Evolutionary conservation across 1,139 yeast species (phyloP).

Genomic region (Hemisphaericaspora xylanilytica): DNA sequence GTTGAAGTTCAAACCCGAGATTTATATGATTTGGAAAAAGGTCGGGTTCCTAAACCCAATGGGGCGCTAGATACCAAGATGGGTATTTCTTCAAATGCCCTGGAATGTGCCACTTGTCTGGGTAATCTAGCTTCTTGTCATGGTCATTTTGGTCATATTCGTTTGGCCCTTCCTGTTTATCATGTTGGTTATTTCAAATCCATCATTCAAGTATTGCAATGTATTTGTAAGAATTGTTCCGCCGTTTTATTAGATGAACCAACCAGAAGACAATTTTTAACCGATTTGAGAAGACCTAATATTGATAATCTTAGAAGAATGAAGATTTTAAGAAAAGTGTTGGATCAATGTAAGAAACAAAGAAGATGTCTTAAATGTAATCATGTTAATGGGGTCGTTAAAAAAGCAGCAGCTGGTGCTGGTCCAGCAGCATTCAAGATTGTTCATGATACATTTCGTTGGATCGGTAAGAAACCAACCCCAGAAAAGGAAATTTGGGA

Average conservation of each 20-base stretch:
- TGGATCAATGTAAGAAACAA: constrained; percentile 94
- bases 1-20: constrained; percentile 92
- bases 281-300: constrained; percentile 82
- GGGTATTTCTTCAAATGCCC: constrained; percentile 89
- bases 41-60: constrained; percentile 70
- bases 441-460: constrained; percentile 93
- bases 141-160: constrained; percentile 96
- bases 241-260: constrained; percentile 71
- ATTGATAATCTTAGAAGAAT: constrained; percentile 88
- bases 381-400: constrained; percentile 92
- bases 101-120: constrained; percentile 87
- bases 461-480: constrained; percentile 88
- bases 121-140: constrained; percentile 94
- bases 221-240: constrained; percentile 90
- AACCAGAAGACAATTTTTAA: constrained; percentile 63
- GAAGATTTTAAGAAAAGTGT: constrained; percentile 76
- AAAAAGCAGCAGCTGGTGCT: constrained; percentile 90
- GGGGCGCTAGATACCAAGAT: constrained; percentile 91
- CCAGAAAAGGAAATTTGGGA: constrained; percentile 88
- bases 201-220: constrained; percentile 82
- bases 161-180: constrained; percentile 91
- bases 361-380: constrained; percentile 87
- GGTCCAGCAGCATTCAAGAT: constrained; percentile 93
- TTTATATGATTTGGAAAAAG: constrained; percentile 81
- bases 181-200: constrained; percentile 97